Evolutionary conservation across 139 green algal genomes (phyloP).

Genomic region (Chlamydomonas sp.): DNA sequence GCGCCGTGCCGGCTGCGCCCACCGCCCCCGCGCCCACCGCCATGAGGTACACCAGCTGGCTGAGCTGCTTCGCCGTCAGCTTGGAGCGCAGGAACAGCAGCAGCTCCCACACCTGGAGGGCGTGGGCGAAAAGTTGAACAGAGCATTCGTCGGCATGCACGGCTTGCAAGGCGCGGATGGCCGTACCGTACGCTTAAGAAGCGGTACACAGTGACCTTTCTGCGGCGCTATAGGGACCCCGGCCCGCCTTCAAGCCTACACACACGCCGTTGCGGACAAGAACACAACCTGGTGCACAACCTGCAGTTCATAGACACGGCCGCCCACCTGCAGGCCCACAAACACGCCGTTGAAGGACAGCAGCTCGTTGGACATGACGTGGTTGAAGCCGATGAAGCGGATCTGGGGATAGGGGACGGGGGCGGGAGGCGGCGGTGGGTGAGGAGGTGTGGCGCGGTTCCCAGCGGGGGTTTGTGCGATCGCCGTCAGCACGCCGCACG

Average conservation of each 20-base stretch:
- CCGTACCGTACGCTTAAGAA: neutral
- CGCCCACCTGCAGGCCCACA: constrained; percentile 44
- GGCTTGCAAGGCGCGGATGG: neutral
- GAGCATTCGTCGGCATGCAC: no score
- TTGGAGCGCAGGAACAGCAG: constrained; percentile 47
- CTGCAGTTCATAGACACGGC: neutral
- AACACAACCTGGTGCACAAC: no score
- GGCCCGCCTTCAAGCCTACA: no score
- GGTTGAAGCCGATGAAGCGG: constrained; percentile 69
- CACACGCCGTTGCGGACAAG: no score
- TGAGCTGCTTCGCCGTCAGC: constrained; percentile 34
- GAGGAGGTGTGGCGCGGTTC: neutral
- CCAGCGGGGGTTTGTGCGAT: no score
- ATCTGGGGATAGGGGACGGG: constrained; percentile 18
- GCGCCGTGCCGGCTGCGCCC: neutral
- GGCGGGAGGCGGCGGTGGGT: neutral
- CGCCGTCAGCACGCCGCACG: no score
- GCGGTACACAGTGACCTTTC: no score
- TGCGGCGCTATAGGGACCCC: no score
- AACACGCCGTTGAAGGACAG: constrained; percentile 57
- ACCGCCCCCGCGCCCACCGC: constrained; percentile 1
- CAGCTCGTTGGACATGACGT: constrained; percentile 74
- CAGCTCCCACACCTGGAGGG: constrained; percentile 23
- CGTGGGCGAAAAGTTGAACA: neutral
- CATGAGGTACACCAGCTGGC: constrained; percentile 20